Conservation (phyloP, 805 yeast genomes). For the Starmera pachycereana region DNA sequence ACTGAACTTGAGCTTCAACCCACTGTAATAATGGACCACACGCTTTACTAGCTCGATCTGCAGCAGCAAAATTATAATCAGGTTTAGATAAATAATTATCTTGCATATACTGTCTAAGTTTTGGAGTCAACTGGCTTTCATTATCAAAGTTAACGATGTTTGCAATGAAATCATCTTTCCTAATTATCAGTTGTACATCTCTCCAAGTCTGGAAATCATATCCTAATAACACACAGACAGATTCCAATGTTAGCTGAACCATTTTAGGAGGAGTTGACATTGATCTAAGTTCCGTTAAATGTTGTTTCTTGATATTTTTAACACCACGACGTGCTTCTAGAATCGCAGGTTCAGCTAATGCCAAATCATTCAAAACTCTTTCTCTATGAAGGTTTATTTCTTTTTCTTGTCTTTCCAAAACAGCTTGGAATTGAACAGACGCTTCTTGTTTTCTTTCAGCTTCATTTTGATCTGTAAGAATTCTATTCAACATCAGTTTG, state of each 20-base stretch:
- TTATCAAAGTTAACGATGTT: slow-evolving; percentile 70
- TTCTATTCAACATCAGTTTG: slow-evolving; percentile 53
- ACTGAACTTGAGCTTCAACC: slow-evolving; percentile 86
- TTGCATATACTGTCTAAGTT: slow-evolving; percentile 48
- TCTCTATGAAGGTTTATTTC: slow-evolving; percentile 44
- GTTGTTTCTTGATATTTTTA: slow-evolving; percentile 87
- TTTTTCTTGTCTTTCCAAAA: slow-evolving; percentile 56
- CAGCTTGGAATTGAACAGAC: slow-evolving; percentile 62
- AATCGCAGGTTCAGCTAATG: slow-evolving; percentile 74
- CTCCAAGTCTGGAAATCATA: slow-evolving; percentile 61
- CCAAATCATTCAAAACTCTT: slow-evolving; percentile 53
- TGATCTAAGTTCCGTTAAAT: slow-evolving; percentile 78
- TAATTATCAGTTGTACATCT: slow-evolving; percentile 69
- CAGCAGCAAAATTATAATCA: slow-evolving; percentile 61
- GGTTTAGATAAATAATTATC: slow-evolving; percentile 47
- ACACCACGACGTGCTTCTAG: slow-evolving; percentile 81
- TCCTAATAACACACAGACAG: slow-evolving; percentile 79
- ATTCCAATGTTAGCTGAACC: slow-evolving; percentile 75
- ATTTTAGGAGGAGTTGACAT: slow-evolving; percentile 88
- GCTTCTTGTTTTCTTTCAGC: slow-evolving; percentile 88
- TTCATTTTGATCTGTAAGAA: slow-evolving; percentile 81
- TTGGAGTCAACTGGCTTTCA: slow-evolving; percentile 42
- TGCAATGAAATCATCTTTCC: slow-evolving; percentile 81
- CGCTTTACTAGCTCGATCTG: slow-evolving; percentile 85
- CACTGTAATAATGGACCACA: slow-evolving; percentile 88